Base-by-base conservation (phyloP, 768 basidiomycete species). In the Mycena sanguinolenta region DNA sequence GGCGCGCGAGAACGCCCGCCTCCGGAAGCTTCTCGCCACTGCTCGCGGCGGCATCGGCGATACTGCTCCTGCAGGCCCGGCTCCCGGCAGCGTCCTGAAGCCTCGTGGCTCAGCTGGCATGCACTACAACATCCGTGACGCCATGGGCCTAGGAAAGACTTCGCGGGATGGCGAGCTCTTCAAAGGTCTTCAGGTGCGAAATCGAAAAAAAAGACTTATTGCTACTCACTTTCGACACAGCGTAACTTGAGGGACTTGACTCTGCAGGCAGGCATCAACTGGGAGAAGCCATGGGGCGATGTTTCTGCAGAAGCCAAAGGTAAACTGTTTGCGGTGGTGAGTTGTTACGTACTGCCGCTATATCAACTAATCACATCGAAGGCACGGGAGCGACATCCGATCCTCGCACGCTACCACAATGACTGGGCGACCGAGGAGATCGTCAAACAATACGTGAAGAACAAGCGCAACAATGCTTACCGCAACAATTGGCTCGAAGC, bases 391-490 rank as follows among this genome's bases (percentile, higher is more conserved):
- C 32, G 21, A 1, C 65, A 66, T 27, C 65, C 58, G 9, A 50
- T 50, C 46, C 58, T 66, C 4, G 57, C 9, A 6, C n/a, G 36
- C 14, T 66, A 28, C 16, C 28, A 36, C 13, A 75, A 76, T 49
- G 75, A 77, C 46, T 79, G 75, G 77, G 78, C 78, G 1, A 79
- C 75, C 0, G 71, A 79, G 44, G 74, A 65, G 2, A 64, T 77
- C 21, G 61, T 71, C 3, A 62, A 63, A 25, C 78, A 77, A 49
- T 76, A 46, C 39, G 63, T 75, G 21, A 67, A 70, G 23, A 77
- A 77, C 38, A 70, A 71, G 32, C 32, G 32, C 32, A 34, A 34
- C 10, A 34, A 30, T 60, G 69, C 55, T 13, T 74, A 74, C 54
- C 21, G 50, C 34, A 17, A 75, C 19, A 65, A 71, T 2, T 55